Percentiles rank a stretch among this genome's conserved stretches.
Evolutionary conservation across 441 rosid species (phyloP).

Genomic region (Pelargonium myrrhifolium): DNA sequence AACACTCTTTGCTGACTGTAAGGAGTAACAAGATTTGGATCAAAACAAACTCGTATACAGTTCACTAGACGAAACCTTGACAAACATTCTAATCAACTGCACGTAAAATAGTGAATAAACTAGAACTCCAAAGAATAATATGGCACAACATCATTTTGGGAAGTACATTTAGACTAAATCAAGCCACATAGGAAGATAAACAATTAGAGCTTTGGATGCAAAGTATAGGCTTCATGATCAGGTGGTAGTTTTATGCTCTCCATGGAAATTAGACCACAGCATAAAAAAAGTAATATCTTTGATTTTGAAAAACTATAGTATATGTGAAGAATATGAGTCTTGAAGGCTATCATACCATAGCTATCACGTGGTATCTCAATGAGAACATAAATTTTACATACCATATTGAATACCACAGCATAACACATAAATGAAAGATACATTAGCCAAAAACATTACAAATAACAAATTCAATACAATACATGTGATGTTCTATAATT

Average conservation of each 20-base stretch:
- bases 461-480: too few relatives aligned
- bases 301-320: background rate
- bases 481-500: too few relatives aligned
- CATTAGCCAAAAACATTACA: too few relatives aligned
- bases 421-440: too few relatives aligned
- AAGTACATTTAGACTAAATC: background rate
- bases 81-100: background rate
- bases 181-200: background rate
- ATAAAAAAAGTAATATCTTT: background rate
- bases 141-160: constrained; percentile 13
- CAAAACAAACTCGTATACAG: constrained; percentile 11
- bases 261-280: background rate
- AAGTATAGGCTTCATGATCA: background rate
- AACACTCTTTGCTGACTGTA: constrained; percentile 33
- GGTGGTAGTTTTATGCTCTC: background rate
- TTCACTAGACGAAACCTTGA: constrained; percentile 7
- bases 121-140: constrained; percentile 11
- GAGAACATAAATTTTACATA: background rate
- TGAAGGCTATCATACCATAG: background rate
- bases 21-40: constrained; percentile 34
- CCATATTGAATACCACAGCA: too few relatives aligned
- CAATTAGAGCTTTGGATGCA: background rate
- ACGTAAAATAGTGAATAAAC: constrained; percentile 12
- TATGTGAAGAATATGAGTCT: background rate
- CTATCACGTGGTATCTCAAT: background rate